Base-by-base conservation (phyloP, 2,329 filamentous ascomycete genomes). In the Apiospora rasikravindrae region DNA sequence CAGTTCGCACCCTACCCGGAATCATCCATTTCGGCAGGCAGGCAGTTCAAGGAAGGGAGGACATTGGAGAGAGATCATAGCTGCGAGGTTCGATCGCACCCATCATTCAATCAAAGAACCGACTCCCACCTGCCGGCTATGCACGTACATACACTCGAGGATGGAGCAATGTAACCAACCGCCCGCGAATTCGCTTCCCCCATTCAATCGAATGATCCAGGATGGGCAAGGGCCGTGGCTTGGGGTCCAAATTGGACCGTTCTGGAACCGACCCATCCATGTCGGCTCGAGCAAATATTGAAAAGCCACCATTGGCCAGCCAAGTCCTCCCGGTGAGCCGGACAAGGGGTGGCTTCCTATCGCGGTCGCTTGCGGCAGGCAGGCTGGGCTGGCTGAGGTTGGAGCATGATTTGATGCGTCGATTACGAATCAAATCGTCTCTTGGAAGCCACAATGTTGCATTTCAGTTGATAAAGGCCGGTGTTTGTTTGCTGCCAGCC, bases 321-420 rank as follows among this genome's bases (percentile, higher is more conserved):
- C 57, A 64, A 64, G 57, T 33, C 29, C 57, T 64, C 57, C 57
- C 57, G 57, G 10, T n/a, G 22, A n/a, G 57, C 22, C 33, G 57
- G 57, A 40, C 53, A 2, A 37, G 53, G 53, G 16, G 14, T 10
- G 57, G 7, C 57, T 64, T 22, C 29, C 53, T 61, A 61, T 37
- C 26, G n/a, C n/a, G n/a, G n/a, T n/a, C n/a, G 29, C 16, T 33
- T 33, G 16, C 7, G 33, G 33, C 33, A 22, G 16, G 19, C 44
- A 22, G 44, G 19, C 8, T 14, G 11, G 42, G 42, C 44, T 10
- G 49, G 51, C 29, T 37, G 53, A 26, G 26, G 26, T 29, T 33
- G 53, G 53, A 8, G 11, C 53, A 61, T 61, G 53, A 61, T 61
- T 29, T 33, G 53, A 61, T 61, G 53, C 22, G 6, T 64, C 10